These are phyloP conservation scores for Kalmusia sp. DNA, from an alignment of 2,329 filamentous ascomycete species.

Conservation along the genomic window DNA sequence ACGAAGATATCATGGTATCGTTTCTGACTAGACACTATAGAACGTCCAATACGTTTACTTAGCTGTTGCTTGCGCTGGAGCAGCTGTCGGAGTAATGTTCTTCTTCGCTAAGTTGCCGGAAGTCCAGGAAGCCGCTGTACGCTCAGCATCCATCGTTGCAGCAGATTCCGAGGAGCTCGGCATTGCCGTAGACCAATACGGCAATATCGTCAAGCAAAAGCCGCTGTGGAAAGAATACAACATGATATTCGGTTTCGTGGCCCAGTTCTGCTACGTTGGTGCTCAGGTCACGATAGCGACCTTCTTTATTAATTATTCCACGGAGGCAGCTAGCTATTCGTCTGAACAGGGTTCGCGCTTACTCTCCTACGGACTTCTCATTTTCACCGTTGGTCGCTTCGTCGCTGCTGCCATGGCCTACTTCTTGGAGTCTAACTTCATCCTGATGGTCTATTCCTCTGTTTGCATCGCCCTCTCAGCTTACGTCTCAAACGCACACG, in stretches of 20 bases:
- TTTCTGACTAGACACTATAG: constrained; percentile 46
- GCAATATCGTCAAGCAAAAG: constrained; percentile 5
- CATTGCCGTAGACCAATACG: background rate
- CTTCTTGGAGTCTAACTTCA: constrained; percentile 54
- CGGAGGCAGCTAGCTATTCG: constrained; percentile 13
- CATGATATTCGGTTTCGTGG: constrained; percentile 57
- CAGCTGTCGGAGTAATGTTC: constrained; percentile 61
- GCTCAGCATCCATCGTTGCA: background rate
- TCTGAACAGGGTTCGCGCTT: constrained; percentile 7
- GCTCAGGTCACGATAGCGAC: constrained; percentile 61
- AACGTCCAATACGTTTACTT: constrained; percentile 68
- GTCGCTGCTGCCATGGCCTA: constrained; percentile 22
- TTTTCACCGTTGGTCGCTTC: constrained; percentile 25
- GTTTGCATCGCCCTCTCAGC: constrained; percentile 21
- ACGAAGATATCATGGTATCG: background rate
- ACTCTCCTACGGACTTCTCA: constrained; percentile 8
- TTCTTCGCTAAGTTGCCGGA: constrained; percentile 66
- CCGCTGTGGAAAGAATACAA: constrained; percentile 27
- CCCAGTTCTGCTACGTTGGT: constrained; percentile 64
- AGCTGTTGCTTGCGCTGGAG: constrained; percentile 63
- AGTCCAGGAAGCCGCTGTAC: constrained; percentile 57
- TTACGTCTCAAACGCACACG: constrained; percentile 16
- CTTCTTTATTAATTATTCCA: constrained; percentile 41
- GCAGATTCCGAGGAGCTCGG: constrained; percentile 5
- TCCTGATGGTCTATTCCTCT: constrained; percentile 23